Base-by-base conservation (phyloP, 2,329 filamentous ascomycete genomes). In the Curvularia verruculosa region DNA sequence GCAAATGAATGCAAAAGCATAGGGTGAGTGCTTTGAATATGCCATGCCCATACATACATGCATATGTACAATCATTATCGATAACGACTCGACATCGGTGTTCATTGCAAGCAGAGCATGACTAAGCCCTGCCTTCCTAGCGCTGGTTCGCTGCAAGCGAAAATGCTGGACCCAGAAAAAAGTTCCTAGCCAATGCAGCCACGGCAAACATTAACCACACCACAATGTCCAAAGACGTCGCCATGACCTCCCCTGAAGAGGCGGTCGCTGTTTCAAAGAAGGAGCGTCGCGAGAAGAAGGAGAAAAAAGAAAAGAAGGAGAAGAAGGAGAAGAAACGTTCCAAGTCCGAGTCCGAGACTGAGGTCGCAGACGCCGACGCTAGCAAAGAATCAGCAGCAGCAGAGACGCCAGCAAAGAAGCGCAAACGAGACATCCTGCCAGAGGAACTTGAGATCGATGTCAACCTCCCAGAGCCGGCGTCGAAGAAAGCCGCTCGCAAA, bases 401-500 rank as follows among this genome's bases (percentile, higher is more conserved):
- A 24, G 63, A 66, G 26, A 61, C 62, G 49, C 65, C 71, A n/a
- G 64, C 62, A 13, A 76, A 75, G 57, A 83, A 82, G 70, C 79
- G 81, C 54, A 83, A 82, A 68, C 78, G 79, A 87, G 68, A 89
- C 89, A 68, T 83, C 84, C 65, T 88, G 0, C 70, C 82, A 52
- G 76, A 79, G 29, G 84, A 88, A 46, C 89, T 99, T 70, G 92
- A 96, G 76, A 92, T 99, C 73, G 91, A 99, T 75, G 80, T 99
- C 61, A 83, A 82, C 63, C 87, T 90, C n/a, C 95, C 95, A 24
- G 93, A 98, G 73, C 95, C 95, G 19, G 91, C 92, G 1, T 98
- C 95, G 31, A 99, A 98, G 78, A 96, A 95, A 75, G 92, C 91
- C 60, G 86, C 92, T 66, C 92, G 95, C 74, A 88, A 89, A 60